A percentile compares a stretch with the other conserved stretches of the same genome.
phyloP scores from a whole-genome alignment of 192 early-diverging fungal genomes.

The Coemansia sp. region DNA sequence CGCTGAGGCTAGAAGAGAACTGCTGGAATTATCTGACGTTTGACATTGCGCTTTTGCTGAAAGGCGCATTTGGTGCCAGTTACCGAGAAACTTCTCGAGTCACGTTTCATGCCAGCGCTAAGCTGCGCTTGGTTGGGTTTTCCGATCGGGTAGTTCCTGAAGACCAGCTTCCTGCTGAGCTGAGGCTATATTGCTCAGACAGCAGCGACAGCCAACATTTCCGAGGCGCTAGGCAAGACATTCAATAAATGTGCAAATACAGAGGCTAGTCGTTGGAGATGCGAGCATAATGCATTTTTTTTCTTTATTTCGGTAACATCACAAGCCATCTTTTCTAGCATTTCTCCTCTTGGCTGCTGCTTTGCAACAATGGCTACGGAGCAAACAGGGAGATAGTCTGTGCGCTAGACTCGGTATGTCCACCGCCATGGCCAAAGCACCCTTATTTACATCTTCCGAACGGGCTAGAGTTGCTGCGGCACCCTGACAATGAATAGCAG shows the following conservation, averaged over 20 bases:
- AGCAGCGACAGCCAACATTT: not conserved
- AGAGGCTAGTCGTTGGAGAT: not conserved
- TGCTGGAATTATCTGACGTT: slow-evolving; percentile 96
- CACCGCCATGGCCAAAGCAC: too few relatives aligned
- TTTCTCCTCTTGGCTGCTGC: too few relatives aligned
- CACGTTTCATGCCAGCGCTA: slow-evolving; percentile 90
- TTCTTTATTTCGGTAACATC: not conserved
- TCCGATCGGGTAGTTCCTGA: slow-evolving; percentile 89
- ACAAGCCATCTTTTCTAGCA: too few relatives aligned
- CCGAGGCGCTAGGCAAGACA: too few relatives aligned
- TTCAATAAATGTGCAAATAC: not conserved
- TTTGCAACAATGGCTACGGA: too few relatives aligned
- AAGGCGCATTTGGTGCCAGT: slow-evolving; percentile 86
- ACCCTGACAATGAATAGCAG: not conserved
- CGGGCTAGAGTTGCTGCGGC: not conserved
- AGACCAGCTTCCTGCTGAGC: slow-evolving; percentile 90
- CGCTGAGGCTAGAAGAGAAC: slow-evolving; percentile 85
- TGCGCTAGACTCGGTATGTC: too few relatives aligned
- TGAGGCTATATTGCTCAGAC: slow-evolving; percentile 66
- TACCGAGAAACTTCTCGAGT: slow-evolving; percentile 88
- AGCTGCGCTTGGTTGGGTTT: slow-evolving; percentile 89
- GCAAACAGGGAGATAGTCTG: too few relatives aligned
- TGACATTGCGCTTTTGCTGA: slow-evolving; percentile 85
- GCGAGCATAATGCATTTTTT: too few relatives aligned
- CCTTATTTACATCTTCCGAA: not conserved